Conservation (phyloP, 139 green algal species). For the Asterochloris erici region DNA sequence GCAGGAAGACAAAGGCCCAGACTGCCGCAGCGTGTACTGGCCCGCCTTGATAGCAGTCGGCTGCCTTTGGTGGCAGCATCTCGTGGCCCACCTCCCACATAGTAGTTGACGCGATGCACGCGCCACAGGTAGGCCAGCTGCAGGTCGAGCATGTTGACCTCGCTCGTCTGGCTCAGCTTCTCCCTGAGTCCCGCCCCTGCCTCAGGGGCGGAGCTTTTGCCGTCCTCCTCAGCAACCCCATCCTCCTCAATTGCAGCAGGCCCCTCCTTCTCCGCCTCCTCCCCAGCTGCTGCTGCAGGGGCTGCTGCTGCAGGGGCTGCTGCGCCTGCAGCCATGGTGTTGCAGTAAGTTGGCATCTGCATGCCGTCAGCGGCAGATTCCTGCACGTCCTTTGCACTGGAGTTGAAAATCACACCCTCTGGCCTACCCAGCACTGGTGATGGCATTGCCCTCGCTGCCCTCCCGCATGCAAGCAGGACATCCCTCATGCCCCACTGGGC, state of each 20-base stretch:
- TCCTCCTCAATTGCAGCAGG: neutral
- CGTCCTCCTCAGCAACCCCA: neutral
- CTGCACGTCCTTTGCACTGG: neutral
- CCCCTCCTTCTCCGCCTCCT: neutral
- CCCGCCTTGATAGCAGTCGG: no score
- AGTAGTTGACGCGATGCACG: conserved; percentile 91
- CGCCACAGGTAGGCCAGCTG: conserved; percentile 88
- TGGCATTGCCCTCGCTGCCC: no score
- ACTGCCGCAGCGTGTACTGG: neutral
- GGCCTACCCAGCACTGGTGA: no score
- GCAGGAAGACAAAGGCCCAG: conserved; percentile 2
- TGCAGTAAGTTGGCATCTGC: neutral
- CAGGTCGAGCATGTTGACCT: conserved; percentile 65
- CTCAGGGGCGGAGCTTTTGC: neutral
- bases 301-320: neutral
- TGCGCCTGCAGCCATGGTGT: neutral
- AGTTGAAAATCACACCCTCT: neutral
- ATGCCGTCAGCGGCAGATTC: neutral
- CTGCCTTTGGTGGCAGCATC: no score
- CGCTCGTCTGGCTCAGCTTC: conserved; percentile 19
- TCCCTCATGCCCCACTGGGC: neutral
- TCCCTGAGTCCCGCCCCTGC: conserved; percentile 1
- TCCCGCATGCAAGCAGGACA: neutral
- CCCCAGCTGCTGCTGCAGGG: neutral
- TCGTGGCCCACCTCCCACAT: conserved; percentile 45